Evolutionary conservation across 176 grass and related monocot species (phyloP), one percentile per base, ranked within the genome.

Genomic region (Eleusine indica): DNA sequence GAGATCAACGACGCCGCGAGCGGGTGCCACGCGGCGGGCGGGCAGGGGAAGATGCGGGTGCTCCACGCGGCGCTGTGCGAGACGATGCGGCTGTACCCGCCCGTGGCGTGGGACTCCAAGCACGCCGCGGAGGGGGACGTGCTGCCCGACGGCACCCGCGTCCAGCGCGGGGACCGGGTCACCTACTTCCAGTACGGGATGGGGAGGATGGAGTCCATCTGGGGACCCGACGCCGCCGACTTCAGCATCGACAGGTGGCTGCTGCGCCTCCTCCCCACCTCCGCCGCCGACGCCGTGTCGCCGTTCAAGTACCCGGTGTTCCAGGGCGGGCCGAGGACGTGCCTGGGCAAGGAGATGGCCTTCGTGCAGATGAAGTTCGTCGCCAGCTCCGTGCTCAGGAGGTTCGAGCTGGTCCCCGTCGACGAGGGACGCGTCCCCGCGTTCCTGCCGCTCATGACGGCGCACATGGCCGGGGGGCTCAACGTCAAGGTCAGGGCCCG

Each of bases 111-210:
- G 93, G 93, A 98, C 87, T 95, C 93, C 0, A 95, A 95, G 79
- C 88, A 93, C 79, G 91, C 96, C 47, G 91, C 81, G n/a, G 68
- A 9, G 9, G 65, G 37, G 4, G 96, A 98, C 89, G 80, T 85
- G 52, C 93, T 98, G 2, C 96, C 96, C 8, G 96, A 98, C 68
- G 96, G 96, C 61, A 95, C 93, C 39, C 42, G 47, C 15, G 87
- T 98, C 3, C 60, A 30, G 49, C 46, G 48, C 54, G 96, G 93
- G 5, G 93, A 98, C 74, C 77, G 96, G 0, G 93, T 95, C 78
- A 98, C 93, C 7, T 98, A 95, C 81, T 98, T 93, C 48, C 96
- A 92, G 64, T 98, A 95, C 86, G 96, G 96, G 5, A 98, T 98
- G 96, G 96, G 93, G 51, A 47, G 96, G 82, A 93, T 95, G 93